Evolutionary conservation across 2,329 filamentous ascomycete genomes (phyloP), one percentile per base, ranked within the genome.

Genomic region (Fusarium lyarnte): DNA sequence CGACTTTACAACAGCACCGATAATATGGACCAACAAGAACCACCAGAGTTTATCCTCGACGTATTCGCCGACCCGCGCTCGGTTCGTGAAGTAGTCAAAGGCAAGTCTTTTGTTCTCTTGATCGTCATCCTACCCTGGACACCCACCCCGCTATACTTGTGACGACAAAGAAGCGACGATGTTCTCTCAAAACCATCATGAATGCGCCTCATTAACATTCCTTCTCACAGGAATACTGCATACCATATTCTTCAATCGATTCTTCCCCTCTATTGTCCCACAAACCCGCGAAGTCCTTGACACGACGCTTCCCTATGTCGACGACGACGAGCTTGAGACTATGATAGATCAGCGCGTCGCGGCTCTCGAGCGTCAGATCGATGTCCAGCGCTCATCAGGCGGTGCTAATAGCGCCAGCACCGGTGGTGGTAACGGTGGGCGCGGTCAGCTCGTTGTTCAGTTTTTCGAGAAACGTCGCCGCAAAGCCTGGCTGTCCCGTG

Each of bases 161-260:
- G 52, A 60, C 58, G 38, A 53, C 31, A 36, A 55, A 21, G 23
- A 55, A n/a, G 38, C 17, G 35, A 47, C n/a, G 14, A 52, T 35
- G n/a, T 29, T 23, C 25, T 36, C 41, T 36, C 41, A 16, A 27
- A 41, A 33, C 42, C 52, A 36, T 42, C 36, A 55, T 33, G 47
- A 36, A 45, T 49, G 23, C 54, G 41, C 55, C 45, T 46, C 14
- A 29, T 39, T 69, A 41, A 69, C 45, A 21, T 8, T 10, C 10
- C 21, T 47, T 19, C 8, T 31, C 5, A 27, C 58, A 97, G 95
- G 93, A 72, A 93, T 98, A 81, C 89, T 98, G 54, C 95, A 98
- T 82, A 97, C 95, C 55, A 98, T 98, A 82, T 99, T 98, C 90
- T 98, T 98, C 88, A 95, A 98, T 85, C 93, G 96, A 79, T 97